Conservation (phyloP, 2,329 filamentous ascomycete species). For the Paecilomyces fulvus region DNA sequence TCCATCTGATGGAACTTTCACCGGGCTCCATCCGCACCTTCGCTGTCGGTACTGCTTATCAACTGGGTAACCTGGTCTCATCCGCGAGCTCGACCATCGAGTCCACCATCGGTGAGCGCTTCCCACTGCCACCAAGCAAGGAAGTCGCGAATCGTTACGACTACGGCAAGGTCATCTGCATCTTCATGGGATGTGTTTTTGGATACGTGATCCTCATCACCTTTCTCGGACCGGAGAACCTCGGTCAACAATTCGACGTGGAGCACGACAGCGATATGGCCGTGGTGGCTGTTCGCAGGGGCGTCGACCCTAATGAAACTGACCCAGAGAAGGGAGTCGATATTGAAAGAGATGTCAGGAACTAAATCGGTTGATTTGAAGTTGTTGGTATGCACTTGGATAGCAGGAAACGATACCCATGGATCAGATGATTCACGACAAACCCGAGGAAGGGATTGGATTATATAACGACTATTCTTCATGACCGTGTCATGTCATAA, state of each 20-base stretch:
- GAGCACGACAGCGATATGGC: constrained; percentile 40
- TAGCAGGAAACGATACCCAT: neutral
- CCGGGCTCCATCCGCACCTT: constrained; percentile 55
- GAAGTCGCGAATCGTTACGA: constrained; percentile 50
- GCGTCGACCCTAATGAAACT: constrained; percentile 16
- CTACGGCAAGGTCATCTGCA: constrained; percentile 79
- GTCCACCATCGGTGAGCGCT: constrained; percentile 63
- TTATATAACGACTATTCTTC: neutral
- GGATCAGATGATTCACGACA: neutral
- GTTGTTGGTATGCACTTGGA: neutral
- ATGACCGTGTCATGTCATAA: neutral
- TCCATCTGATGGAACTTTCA: constrained; percentile 57
- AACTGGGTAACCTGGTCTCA: constrained; percentile 55
- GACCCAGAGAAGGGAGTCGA: constrained; percentile 22
- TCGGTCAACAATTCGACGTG: constrained; percentile 40
- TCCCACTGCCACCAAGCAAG: constrained; percentile 55
- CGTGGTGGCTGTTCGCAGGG: constrained; percentile 31
- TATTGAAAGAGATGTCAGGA: constrained; percentile 3
- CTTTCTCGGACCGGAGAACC: constrained; percentile 40
- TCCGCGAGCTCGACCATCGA: constrained; percentile 65
- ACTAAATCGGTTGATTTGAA: neutral
- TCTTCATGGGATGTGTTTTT: constrained; percentile 83
- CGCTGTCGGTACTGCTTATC: constrained; percentile 55
- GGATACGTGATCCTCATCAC: constrained; percentile 49
- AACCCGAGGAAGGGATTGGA: neutral